Evolutionary conservation across 352 stramenopile species (phyloP), one percentile per base, ranked within the genome.

Genomic region (Hyaloperonospora brassicae): DNA sequence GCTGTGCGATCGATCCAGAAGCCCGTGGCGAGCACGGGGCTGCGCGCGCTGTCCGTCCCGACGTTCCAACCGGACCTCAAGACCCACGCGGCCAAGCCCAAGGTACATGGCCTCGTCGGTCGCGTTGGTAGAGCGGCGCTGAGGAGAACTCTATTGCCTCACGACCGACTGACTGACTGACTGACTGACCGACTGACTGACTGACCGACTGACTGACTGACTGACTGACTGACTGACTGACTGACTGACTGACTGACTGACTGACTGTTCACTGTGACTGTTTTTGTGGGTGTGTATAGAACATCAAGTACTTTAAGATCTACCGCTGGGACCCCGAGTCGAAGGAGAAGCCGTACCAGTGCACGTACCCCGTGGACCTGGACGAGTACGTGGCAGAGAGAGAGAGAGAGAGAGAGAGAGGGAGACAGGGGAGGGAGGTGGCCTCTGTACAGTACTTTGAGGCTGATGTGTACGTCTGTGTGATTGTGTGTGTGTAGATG

Each of bases 231-330:
- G 17, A 17, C 17, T 17, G 17, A 17, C 17, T 17, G 17, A 17
- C 17, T 17, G 17, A 17, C 17, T 17, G 17, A 17, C 17, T 17
- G 17, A 17, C 17, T 17, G 17, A 17, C 17, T 17, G 17, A 17
- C 17, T 17, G 17, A 17, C 17, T 17, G 17, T 17, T 17, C 17
- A 17, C 17, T 60, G 12, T 49, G 36, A 31, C 25, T 55, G 22
- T 13, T 53, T 7, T 22, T 60, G 23, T 55, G 67, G 17, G 4
- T 50, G 50, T 24, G 47, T 48, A 43, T 48, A 98, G 83, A 87
- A 95, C 59, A 96, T 98, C 76, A 98, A 98, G 78, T 97, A 98
- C 77, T 98, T 98, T 58, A 98, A 99, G 78, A 96, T 99, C 60
- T 99, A 99, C 80, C 87, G 97, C 54, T 99, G 93, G 89, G 93